These are phyloP conservation scores for Retiboletus fuscus DNA, from an alignment of 1,284 basidiomycete genomes.

Conservation along the genomic window DNA sequence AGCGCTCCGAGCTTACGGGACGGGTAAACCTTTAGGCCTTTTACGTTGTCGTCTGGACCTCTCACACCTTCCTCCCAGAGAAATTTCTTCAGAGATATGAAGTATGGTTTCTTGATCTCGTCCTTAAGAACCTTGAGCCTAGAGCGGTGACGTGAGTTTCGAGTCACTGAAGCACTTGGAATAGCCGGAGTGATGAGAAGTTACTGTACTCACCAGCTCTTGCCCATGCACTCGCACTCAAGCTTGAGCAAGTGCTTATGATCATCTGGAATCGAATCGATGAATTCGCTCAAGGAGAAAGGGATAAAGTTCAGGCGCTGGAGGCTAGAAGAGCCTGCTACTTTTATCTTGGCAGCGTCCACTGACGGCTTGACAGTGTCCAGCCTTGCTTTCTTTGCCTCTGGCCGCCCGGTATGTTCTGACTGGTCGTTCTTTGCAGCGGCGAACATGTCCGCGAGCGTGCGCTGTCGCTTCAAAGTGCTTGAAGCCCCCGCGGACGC, in stretches of 20 bases:
- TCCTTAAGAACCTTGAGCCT: slow-evolving; percentile 80
- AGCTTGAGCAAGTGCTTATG: slow-evolving; percentile 69
- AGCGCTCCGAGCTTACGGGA: slow-evolving; percentile 59
- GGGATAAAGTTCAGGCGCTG: slow-evolving; percentile 74
- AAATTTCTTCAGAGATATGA: slow-evolving; percentile 76
- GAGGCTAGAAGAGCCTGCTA: slow-evolving; percentile 38
- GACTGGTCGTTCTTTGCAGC: slow-evolving; percentile 53
- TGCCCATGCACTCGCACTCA: slow-evolving; percentile 78
- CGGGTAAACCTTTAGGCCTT: slow-evolving; percentile 68
- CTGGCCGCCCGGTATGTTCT: slow-evolving; percentile 45
- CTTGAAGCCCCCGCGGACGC: slow-evolving; percentile 41
- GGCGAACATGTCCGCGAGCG: slow-evolving; percentile 72
- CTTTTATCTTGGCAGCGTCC: slow-evolving; percentile 34
- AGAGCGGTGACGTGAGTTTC: slow-evolving; percentile 22
- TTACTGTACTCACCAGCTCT: slow-evolving; percentile 70
- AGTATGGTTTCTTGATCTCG: slow-evolving; percentile 81
- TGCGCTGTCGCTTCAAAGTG: slow-evolving; percentile 70
- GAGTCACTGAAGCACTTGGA: slow-evolving; percentile 3
- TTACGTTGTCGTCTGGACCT: slow-evolving; percentile 61
- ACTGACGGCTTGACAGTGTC: slow-evolving; percentile 32
- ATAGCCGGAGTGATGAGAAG: slow-evolving; percentile 12
- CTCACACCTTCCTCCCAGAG: slow-evolving; percentile 76
- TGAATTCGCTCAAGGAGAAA: slow-evolving; percentile 70
- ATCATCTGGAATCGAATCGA: slow-evolving; percentile 67
- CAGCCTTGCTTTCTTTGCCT: slow-evolving; percentile 59